Conservation (phyloP, 2,329 filamentous ascomycete species). For the Xylaria arbuscula region DNA sequence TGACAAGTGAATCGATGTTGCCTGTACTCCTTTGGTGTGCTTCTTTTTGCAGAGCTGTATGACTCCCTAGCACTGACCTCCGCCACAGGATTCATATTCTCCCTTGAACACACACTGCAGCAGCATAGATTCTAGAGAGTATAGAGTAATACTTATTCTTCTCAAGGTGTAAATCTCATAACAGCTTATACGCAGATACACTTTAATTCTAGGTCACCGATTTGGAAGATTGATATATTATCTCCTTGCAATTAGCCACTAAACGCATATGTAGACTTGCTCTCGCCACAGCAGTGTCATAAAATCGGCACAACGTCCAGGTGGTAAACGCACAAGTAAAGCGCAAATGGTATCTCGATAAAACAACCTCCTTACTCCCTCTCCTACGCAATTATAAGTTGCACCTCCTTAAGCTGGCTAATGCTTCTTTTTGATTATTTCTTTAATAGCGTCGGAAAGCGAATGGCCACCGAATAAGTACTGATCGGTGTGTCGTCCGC, state of each 20-base stretch:
- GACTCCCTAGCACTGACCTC: not conserved
- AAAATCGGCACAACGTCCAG: not conserved
- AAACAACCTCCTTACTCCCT: slow-evolving; percentile 10
- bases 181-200: not conserved
- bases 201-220: too few relatives aligned
- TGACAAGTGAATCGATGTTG: not conserved
- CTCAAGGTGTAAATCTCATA: not conserved
- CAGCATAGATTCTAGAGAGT: not conserved
- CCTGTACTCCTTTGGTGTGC: not conserved
- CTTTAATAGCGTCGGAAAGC: slow-evolving; percentile 51
- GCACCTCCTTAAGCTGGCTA: not conserved
- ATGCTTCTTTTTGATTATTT: slow-evolving; percentile 53
- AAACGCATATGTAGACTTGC: not conserved
- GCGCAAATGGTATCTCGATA: slow-evolving; percentile 34
- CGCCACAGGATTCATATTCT: not conserved
- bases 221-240: not conserved
- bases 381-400: not conserved
- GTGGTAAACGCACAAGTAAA: slow-evolving; percentile 24
- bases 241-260: slow-evolving; percentile 11
- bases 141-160: not conserved
- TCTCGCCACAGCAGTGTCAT: not conserved
- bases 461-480: slow-evolving; percentile 63
- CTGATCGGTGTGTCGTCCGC: slow-evolving; percentile 66
- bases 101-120: not conserved
- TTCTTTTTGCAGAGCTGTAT: not conserved